These are phyloP conservation scores for Coprinopsis sp. DNA, from an alignment of 768 basidiomycete species.

Conservation along the genomic window DNA sequence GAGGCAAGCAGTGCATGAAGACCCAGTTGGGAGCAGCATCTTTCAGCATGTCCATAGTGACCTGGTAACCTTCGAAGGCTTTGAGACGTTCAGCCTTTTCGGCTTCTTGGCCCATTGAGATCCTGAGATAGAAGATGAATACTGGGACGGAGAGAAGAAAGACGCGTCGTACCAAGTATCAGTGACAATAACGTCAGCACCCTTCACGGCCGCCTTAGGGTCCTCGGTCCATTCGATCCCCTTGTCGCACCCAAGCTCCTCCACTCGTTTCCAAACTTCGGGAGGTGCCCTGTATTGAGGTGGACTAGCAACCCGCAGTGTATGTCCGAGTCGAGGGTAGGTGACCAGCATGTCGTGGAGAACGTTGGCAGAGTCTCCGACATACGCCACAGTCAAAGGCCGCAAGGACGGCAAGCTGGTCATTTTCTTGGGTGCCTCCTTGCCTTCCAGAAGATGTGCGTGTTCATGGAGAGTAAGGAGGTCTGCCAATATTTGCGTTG, in stretches of 20 bases:
- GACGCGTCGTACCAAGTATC: slow-evolving; percentile 80
- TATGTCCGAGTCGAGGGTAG: slow-evolving; percentile 86
- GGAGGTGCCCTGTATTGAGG: slow-evolving; percentile 63
- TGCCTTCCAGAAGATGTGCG: slow-evolving; percentile 45
- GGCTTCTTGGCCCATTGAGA: slow-evolving; percentile 98
- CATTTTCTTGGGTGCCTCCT: slow-evolving; percentile 17
- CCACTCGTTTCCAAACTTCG: slow-evolving; percentile 78
- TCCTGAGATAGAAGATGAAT: slow-evolving; percentile 44
- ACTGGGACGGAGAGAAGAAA: background rate
- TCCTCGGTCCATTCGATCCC: slow-evolving; percentile 70
- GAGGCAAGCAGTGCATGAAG: slow-evolving; percentile 94
- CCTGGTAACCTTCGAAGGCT: slow-evolving; percentile 90
- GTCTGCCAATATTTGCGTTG: slow-evolving; percentile 93
- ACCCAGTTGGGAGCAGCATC: slow-evolving; percentile 85
- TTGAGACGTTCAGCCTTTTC: slow-evolving; percentile 82
- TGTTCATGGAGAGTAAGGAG: slow-evolving; percentile 84
- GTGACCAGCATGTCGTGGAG: slow-evolving; percentile 97
- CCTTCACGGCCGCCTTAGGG: slow-evolving; percentile 81
- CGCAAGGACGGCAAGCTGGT: slow-evolving; percentile 46
- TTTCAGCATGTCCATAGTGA: slow-evolving; percentile 86
- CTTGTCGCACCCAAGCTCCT: slow-evolving; percentile 68
- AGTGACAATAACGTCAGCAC: slow-evolving; percentile 93
- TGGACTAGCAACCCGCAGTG: slow-evolving; percentile 81
- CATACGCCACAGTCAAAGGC: slow-evolving; percentile 86
- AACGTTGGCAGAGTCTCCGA: slow-evolving; percentile 94